Conservation (phyloP, 208 protist species). For the Plasmodiophora brassicae region DNA sequence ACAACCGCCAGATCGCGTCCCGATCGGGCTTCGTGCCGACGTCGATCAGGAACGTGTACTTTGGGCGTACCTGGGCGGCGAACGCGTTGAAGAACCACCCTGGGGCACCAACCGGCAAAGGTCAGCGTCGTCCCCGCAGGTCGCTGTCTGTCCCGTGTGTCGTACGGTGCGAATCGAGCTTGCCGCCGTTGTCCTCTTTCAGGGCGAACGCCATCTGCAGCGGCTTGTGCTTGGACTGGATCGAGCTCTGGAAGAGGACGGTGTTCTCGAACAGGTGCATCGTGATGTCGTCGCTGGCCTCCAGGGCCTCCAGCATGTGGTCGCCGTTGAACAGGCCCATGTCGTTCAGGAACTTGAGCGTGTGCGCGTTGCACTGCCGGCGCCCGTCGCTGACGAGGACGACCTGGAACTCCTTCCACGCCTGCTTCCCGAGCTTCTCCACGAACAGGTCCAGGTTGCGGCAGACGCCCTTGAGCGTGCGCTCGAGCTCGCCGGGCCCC, state of each 20-base stretch:
- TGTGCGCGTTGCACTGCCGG: not conserved
- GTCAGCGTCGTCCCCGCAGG: too few species aligned
- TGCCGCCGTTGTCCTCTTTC: slow-evolving; percentile 15
- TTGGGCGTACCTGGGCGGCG: not conserved
- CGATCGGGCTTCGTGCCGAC: slow-evolving; percentile 13
- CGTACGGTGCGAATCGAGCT: slow-evolving; percentile 3
- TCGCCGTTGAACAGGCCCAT: not conserved
- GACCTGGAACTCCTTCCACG: slow-evolving; percentile 29
- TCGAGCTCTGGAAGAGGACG: not conserved
- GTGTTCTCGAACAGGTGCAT: slow-evolving; percentile 14
- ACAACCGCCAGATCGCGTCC: not conserved
- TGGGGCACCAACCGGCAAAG: too few species aligned
- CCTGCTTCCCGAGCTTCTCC: not conserved
- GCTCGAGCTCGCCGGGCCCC: slow-evolving; percentile 1
- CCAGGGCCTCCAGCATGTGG: slow-evolving; percentile 16
- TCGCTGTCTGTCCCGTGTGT: too few species aligned
- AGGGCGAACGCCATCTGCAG: not conserved
- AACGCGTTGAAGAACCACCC: slow-evolving; percentile 17
- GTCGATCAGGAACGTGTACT: slow-evolving; percentile 12
- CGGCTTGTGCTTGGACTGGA: not conserved
- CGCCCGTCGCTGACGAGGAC: not conserved
- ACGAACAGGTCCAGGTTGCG: slow-evolving; percentile 3
- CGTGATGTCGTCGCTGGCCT: not conserved
- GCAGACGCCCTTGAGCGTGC: slow-evolving; percentile 25
- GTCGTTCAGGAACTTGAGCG: not conserved